These are phyloP conservation scores for Boeremia lycopersici DNA, from an alignment of 2,329 filamentous ascomycete species.

Conservation along the genomic window DNA sequence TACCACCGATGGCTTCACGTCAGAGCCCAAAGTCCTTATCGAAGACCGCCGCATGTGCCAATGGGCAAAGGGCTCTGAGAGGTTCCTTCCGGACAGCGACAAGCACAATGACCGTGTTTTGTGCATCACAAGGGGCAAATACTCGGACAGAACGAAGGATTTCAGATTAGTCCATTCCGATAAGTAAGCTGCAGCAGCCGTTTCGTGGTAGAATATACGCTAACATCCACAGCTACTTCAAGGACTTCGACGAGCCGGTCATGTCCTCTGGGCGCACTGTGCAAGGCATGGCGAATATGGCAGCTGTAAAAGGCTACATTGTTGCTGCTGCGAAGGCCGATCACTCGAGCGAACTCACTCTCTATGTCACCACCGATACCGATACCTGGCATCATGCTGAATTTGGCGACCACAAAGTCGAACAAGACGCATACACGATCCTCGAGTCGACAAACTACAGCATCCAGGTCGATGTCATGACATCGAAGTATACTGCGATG, in stretches of 20 bases:
- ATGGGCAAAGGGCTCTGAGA: constrained; percentile 80
- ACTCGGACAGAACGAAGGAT: constrained; percentile 73
- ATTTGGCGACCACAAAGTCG: constrained; percentile 83
- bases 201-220: constrained; percentile 2
- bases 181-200: constrained; percentile 52
- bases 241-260: constrained; percentile 70
- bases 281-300: constrained; percentile 80
- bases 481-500: constrained; percentile 70
- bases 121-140: constrained; percentile 77
- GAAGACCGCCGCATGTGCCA: constrained; percentile 76
- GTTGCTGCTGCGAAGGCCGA: constrained; percentile 80
- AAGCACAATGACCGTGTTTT: constrained; percentile 74
- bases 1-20: constrained; percentile 84
- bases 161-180: constrained; percentile 82
- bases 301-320: constrained; percentile 83
- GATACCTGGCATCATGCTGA: constrained; percentile 88
- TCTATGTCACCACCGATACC: constrained; percentile 87
- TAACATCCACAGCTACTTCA: constrained; percentile 65
- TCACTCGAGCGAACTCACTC: constrained; percentile 85
- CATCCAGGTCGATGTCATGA: constrained; percentile 94
- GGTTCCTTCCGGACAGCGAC: constrained; percentile 71
- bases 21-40: constrained; percentile 67
- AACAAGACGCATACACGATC: constrained; percentile 87
- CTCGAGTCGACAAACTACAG: constrained; percentile 97
- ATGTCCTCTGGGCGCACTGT: constrained; percentile 76